A percentile compares a stretch with the other conserved stretches of the same genome.
These are phyloP conservation scores for Cladosporium velox DNA, from an alignment of 2,329 filamentous ascomycete species.

Conservation along the genomic window DNA sequence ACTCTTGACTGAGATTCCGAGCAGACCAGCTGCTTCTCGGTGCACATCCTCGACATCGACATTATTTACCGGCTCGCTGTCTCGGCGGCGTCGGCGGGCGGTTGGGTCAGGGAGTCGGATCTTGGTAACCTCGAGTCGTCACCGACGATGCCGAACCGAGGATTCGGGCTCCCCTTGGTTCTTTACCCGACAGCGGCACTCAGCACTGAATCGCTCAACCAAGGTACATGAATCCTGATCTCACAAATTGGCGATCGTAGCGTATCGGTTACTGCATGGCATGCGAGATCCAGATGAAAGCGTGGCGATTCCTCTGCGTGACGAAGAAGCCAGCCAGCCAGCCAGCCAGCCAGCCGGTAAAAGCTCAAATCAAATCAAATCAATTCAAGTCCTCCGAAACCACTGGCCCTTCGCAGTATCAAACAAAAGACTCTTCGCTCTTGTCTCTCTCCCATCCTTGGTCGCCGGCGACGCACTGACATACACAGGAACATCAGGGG, in stretches of 20 bases:
- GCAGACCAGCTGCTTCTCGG: conserved; percentile 15
- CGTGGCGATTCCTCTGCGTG: not conserved
- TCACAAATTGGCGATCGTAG: conserved; percentile 7
- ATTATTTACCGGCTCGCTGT: not conserved
- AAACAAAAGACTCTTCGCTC: conserved; percentile 32
- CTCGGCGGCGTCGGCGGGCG: not conserved
- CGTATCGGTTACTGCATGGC: not conserved
- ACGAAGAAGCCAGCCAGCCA: not conserved
- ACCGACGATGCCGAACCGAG: conserved; percentile 5
- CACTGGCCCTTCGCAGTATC: conserved; percentile 25
- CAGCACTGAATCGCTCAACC: not conserved
- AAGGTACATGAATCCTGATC: conserved; percentile 1
- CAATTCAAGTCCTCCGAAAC: conserved; percentile 9
- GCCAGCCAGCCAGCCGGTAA: not conserved
- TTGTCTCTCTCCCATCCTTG: conserved; percentile 20
- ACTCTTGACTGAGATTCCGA: conserved; percentile 15
- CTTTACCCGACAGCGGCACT: not conserved
- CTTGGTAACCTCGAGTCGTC: not conserved
- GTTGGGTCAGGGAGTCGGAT: not conserved
- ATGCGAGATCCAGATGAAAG: not conserved
- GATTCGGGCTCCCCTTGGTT: not conserved
- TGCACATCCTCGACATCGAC: not conserved
- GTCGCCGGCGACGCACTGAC: conserved; percentile 1
- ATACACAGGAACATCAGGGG: conserved; percentile 23
- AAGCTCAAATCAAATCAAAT: not conserved